Base-by-base conservation (phyloP, 1,284 basidiomycete species). In the Polyporus tsugae region DNA sequence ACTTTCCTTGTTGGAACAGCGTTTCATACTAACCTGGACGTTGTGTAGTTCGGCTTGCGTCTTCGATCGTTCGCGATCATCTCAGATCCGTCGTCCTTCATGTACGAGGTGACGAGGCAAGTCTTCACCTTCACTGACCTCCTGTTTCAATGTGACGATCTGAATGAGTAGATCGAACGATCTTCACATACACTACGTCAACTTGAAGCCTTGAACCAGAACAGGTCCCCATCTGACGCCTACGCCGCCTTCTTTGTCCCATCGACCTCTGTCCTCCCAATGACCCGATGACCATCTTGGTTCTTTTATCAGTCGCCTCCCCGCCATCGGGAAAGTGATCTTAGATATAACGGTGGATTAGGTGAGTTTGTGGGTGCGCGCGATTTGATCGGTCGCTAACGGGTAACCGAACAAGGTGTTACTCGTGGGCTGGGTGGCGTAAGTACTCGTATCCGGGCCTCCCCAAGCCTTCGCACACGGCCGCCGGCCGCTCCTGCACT, bases 381-480 rank as follows among this genome's bases (percentile, higher is more conserved):
- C 52, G 52, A 35, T 55, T 33, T 35, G 52, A 55, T 55, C 52
- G 52, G 52, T 35, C 17, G 52, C 17, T 55, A 55, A 55, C 52
- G 17, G 29, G 9, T 15, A 35, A 55, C 29, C 29, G 25, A 55
- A 55, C 52, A 35, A 35, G 52, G 13, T 13, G 29, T 19, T 29
- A 33, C 33, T 35, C 15, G 29, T 7, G 33, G 5, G 17, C 33
- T 19, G 29, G 9, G 52, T 55, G 52, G 52, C 52, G 52, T n/a
- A n/a, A n/a, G n/a, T 55, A 55, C 52, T 33, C 52, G 29, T 29
- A 9, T 55, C 52, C 1, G 22, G 15, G 46, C 11, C 22, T 25
- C 46, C 4, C 25, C 10, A 25, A 4, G 46, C 19, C n/a, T 10
- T 22, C 22, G n/a, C n/a, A n/a, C 6, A 11, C 22, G 22, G 0